Evolutionary conservation across 768 basidiomycete species (phyloP).

Genomic region (Gyrodon lividus): DNA sequence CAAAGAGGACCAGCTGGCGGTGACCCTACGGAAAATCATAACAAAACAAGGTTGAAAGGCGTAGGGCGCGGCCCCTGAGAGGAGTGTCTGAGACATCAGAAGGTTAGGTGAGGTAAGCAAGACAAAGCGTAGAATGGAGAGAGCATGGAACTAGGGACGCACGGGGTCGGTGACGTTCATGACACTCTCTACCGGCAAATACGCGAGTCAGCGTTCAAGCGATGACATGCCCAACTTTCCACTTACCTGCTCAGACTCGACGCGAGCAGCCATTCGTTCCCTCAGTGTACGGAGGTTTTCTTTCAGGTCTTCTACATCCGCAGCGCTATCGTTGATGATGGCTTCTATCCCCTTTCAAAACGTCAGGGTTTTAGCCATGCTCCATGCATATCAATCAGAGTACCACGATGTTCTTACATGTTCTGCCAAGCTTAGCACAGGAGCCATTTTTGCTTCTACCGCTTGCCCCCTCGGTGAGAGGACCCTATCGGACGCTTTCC

Average conservation of each 20-base stretch:
- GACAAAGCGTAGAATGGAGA: no score
- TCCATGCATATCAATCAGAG: not conserved
- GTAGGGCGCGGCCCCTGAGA: no score
- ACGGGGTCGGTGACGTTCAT: no score
- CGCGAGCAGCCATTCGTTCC: not conserved
- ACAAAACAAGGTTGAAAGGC: no score
- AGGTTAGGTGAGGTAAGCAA: no score
- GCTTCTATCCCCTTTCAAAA: constrained; percentile 8
- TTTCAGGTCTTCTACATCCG: not conserved
- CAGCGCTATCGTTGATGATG: constrained; percentile 5
- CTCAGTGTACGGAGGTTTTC: not conserved
- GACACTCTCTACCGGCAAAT: no score
- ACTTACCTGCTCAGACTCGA: not conserved
- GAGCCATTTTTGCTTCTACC: not conserved
- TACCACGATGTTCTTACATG: constrained; percentile 4
- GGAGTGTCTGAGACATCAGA: no score
- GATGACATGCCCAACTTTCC: not conserved
- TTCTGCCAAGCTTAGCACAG: constrained; percentile 7
- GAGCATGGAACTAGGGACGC: no score
- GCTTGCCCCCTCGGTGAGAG: not conserved
- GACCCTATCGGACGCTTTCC: not conserved
- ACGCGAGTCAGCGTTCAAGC: not conserved
- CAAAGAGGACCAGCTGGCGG: no score
- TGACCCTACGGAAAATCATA: no score
- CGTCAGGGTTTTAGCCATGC: not conserved